phyloP scores from a whole-genome alignment of 192 early-diverging fungal genomes.

The Rhizoclosmatium sp. region DNA sequence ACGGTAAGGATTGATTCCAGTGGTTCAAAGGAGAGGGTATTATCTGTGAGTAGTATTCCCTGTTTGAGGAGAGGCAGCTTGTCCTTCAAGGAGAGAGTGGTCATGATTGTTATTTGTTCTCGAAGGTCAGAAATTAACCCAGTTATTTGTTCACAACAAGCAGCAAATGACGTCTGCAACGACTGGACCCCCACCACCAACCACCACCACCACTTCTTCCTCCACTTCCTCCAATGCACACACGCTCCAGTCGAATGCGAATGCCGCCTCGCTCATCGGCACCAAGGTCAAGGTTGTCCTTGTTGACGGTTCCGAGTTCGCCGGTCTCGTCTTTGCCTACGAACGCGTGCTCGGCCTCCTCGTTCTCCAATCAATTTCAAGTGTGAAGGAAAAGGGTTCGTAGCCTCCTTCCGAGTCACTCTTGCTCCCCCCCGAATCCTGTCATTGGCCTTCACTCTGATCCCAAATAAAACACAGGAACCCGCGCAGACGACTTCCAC shows the following conservation, averaged over 20 bases:
- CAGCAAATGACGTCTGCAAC: neutral
- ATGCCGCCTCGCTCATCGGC: slow-evolving; percentile 20
- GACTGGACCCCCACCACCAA: neutral
- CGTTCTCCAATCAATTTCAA: slow-evolving; percentile 41
- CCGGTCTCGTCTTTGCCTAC: slow-evolving; percentile 50
- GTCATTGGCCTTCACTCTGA: slow-evolving; percentile 1
- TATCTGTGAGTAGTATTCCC: slow-evolving; percentile 15
- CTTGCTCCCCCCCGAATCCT: neutral
- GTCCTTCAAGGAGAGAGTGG: neutral
- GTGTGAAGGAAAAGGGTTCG: slow-evolving; percentile 2
- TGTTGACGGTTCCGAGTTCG: slow-evolving; percentile 20
- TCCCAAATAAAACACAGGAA: slow-evolving; percentile 5
- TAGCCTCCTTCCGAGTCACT: neutral
- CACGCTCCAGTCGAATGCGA: slow-evolving; percentile 5
- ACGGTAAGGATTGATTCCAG: slow-evolving; percentile 15
- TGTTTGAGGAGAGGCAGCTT: neutral
- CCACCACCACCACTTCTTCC: neutral
- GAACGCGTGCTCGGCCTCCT: slow-evolving; percentile 42
- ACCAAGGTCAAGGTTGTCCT: slow-evolving; percentile 35
- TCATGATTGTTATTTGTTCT: neutral
- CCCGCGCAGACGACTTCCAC: slow-evolving; percentile 39
- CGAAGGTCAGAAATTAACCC: neutral
- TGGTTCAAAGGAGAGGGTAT: neutral
- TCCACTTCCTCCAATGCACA: neutral
- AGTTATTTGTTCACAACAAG: neutral